These are phyloP conservation scores for Scheffersomyces insectosa DNA, from an alignment of 1,139 yeast genomes.

Conservation along the genomic window DNA sequence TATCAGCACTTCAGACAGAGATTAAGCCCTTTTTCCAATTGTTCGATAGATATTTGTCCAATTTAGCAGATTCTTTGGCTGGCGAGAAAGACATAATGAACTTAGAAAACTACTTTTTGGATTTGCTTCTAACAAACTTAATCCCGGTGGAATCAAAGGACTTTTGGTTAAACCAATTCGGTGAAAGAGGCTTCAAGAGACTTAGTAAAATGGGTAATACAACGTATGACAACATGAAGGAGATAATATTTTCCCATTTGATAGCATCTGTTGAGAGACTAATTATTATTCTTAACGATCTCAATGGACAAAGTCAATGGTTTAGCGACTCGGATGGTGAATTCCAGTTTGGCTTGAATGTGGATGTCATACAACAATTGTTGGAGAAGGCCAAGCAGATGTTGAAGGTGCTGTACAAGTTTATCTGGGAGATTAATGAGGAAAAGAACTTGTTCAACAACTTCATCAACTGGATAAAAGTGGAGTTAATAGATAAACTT, in stretches of 20 bases:
- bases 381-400: slow-evolving; percentile 29
- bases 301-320: slow-evolving; percentile 49
- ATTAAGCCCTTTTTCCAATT: slow-evolving; percentile 43
- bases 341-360: slow-evolving; percentile 27
- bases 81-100: slow-evolving; percentile 1
- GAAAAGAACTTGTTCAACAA: slow-evolving; percentile 55
- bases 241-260: slow-evolving; percentile 48
- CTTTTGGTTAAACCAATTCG: slow-evolving; percentile 53
- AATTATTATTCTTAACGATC: slow-evolving; percentile 47
- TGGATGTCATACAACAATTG: slow-evolving; percentile 24
- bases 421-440: slow-evolving; percentile 49
- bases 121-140: slow-evolving; percentile 58
- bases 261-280: slow-evolving; percentile 61
- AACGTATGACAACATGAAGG: slow-evolving; percentile 50
- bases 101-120: slow-evolving; percentile 35
- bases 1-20: slow-evolving; percentile 36
- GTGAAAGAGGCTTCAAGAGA: slow-evolving; percentile 66
- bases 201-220: slow-evolving; percentile 54
- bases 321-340: slow-evolving; percentile 17
- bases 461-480: slow-evolving; percentile 50
- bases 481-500: slow-evolving; percentile 36
- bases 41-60: slow-evolving; percentile 36
- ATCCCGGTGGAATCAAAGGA: slow-evolving; percentile 43
- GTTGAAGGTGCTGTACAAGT: slow-evolving; percentile 37
- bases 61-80: slow-evolving; percentile 25